Base-by-base conservation (phyloP, 495 filamentous ascomycete genomes). In the Annulohypoxylon maeteangense region DNA sequence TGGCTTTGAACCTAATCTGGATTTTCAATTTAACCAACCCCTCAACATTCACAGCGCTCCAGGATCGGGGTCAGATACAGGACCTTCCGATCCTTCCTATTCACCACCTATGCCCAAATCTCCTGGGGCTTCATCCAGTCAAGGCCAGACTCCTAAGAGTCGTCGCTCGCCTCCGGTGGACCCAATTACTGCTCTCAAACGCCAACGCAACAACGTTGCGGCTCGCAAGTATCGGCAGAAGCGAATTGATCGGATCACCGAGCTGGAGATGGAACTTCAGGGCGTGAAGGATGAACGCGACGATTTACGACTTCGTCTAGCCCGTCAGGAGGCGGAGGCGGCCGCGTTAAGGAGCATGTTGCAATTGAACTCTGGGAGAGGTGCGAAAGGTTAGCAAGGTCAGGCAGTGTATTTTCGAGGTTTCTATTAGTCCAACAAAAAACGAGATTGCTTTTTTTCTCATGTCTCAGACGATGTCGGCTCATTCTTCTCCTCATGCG, bases 181-280 rank as follows among this genome's bases (percentile, higher is more conserved):
- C 38, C 54, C 71, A 4, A 59, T 56, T 29, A 77, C 72, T 20
- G 72, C 71, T 6, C 67, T 78, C 60, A 91, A 90, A 75, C 89
- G 90, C 18, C 84, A 85, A 53, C 85, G 88, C 38, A 92, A 93
- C 76, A 91, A 90, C 55, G 79, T 92, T 47, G 88, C 89, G 4
- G 89, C 90, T 58, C 87, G 90, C 60, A 87, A 90, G 62, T 94
- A 91, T 78, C 87, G 91, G 23, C 87, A 92, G 80, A 89, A 87
- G 65, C 87, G 90, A 47, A 84, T 92, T 27, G 89, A 90, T 69
- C 86, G 86, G 69, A 84, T 93, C 76, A 82, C 85, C 66, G 84
- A 85, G 65, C 81, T 94, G 20, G 88, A 92, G 76, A 79, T 78
- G 3, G 86, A 87, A 68, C 81, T 92, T 59, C 86, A 87, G 57